Evolutionary conservation across 306 rosid genomes (phyloP), one percentile per base, ranked within the genome.

Genomic region (Prosopis cineraria): DNA sequence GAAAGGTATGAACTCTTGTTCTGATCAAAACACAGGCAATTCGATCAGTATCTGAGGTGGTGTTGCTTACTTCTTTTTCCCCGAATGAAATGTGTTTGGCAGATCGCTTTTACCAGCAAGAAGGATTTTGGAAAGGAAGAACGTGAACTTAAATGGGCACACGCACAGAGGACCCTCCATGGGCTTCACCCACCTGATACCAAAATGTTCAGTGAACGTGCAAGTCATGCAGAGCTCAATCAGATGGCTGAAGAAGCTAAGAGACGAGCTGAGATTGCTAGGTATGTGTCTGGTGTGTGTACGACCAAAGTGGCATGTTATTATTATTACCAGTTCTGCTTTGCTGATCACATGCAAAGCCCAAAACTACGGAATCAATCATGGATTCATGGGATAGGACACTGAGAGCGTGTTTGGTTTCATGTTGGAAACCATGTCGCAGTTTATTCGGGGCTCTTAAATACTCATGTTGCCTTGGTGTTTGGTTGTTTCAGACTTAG

Each of bases 221-320:
- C 83, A 2, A 55, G 2, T 81, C 75, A 79, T 70, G 76, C 94
- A 7, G 94, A 93, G 75, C 89, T 91, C 44, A 88, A 91, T 80
- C 91, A 84, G 66, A 91, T 93, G 93, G 98, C 96, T 19, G 93
- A 93, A 82, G 98, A 88, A 53, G 98, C 97, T 39, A 93, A 83
- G 72, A 76, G 96, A 68, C 81, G 97, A 31, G 98, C 97, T 3
- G 96, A 93, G 83, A 93, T 91, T 79, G 93, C 97, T 17, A 88
- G 97, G 97, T 91, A 82, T 25, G 66, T 47, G 31, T 45, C 2
- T 47, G 12, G 3, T 48, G n/a, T n/a, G n/a, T n/a, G n/a, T n/a
- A n/a, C n/a, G n/a, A n/a, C n/a, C 24, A 17, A 48, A 1, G n/a
- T 48, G 56, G n/a, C 56, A 48, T 52, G 59, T 7, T 52, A 52